Base-by-base conservation (phyloP, 1,139 yeast species). In the Blastobotrys apis region DNA sequence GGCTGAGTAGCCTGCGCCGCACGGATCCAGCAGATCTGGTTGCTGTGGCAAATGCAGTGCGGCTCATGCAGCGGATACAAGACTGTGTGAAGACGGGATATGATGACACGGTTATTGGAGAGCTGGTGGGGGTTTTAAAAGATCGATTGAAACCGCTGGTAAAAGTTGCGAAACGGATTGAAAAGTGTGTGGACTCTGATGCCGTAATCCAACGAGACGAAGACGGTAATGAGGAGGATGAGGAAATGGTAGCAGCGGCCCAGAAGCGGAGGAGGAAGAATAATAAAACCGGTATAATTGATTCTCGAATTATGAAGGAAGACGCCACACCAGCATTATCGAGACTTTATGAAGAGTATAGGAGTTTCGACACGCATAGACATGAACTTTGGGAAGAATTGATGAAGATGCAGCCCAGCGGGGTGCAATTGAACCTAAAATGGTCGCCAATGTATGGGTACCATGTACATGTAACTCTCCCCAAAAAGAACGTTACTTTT, bases 11-110 rank as follows among this genome's bases (percentile, higher is more conserved):
- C 8, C 60, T 74, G 47, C 72, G 72, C 6, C 63, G 69, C 39
- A 75, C 74, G 0, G 69, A 66, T 20, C 71, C 77, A 0, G 47
- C 66, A 16, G 81, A 77, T 37, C 55, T 78, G 36, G 55, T 74
- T 2, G 65, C 70, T 15, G 54, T 75, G 5, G 72, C 78, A 0
- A 59, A 61, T 16, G 69, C 78, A 0, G 58, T 77, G 4, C 53
- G 55, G 15, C 45, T 54, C 1, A 59, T 59, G 55, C 51, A 54
- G 15, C 45, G 52, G 10, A 47, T 64, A 45, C 47, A 23, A 15
- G 36, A n/a, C n/a, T 44, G 17, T n/a, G 29, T 21, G 15, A 22
- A 17, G 41, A 42, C 20, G 33, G 37, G 27, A 22, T 20, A 31
- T 10, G 21, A 27, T 2, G 23, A 10, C 21, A 5, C 13, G 2